Conservation (phyloP, 169 alveolate species). For the Eimeria sp. region DNA sequence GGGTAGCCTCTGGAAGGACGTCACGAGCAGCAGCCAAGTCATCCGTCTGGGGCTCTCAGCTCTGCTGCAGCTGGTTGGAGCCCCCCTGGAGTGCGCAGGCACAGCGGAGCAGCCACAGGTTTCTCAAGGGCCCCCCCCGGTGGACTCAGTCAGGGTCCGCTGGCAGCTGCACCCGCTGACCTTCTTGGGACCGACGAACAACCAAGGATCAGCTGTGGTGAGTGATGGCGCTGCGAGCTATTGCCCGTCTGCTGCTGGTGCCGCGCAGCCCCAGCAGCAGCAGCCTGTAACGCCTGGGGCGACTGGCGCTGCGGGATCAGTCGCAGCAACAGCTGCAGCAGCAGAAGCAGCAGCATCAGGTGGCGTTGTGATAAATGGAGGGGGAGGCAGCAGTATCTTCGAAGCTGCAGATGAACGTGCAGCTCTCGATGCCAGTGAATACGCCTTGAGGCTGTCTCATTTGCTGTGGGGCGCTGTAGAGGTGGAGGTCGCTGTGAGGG, state of each 20-base stretch:
- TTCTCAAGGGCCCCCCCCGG: neutral
- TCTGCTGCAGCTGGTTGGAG: conserved; percentile 70
- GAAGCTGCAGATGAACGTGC: conserved; percentile 69
- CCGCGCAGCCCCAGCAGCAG: neutral
- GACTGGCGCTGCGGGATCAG: neutral
- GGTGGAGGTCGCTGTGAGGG: conserved; percentile 77
- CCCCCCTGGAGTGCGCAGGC: conserved; percentile 79
- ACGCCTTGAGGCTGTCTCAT: conserved; percentile 62
- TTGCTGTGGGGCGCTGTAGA: conserved; percentile 69
- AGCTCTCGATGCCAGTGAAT: conserved; percentile 78
- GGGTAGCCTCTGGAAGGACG: conserved; percentile 75
- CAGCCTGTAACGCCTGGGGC: neutral
- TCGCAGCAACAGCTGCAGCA: neutral
- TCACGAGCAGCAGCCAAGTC: conserved; percentile 68
- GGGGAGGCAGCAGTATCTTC: conserved; percentile 26
- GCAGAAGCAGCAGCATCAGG: neutral
- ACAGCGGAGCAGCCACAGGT: conserved; percentile 52
- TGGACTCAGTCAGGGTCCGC: conserved; percentile 10
- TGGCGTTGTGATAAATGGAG: neutral
- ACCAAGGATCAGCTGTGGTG: neutral
- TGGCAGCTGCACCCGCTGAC: conserved; percentile 82
- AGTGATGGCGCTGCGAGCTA: neutral
- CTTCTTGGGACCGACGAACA: conserved; percentile 40
- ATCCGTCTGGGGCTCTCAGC: conserved; percentile 61
- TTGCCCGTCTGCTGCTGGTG: neutral